phyloP scores from a whole-genome alignment of 208 protist genomes.

The Blechomonas ayalai region DNA sequence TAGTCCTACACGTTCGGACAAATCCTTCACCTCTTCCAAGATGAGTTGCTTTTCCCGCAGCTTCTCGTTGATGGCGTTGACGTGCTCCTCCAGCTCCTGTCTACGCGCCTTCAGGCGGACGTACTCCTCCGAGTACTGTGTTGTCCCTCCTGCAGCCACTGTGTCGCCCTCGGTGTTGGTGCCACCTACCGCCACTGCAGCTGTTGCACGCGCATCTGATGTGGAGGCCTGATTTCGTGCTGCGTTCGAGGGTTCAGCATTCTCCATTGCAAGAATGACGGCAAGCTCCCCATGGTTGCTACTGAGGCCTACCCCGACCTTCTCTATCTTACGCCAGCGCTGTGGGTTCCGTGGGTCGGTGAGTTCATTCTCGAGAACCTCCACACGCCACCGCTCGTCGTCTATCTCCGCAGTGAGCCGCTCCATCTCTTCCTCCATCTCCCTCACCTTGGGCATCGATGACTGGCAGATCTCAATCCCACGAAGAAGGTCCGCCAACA shows the following conservation, averaged over 20 bases:
- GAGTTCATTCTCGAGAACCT: constrained; percentile 78
- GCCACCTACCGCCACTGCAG: background rate
- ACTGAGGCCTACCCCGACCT: constrained; percentile 3
- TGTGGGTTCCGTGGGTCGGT: constrained; percentile 79
- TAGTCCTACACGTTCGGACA: constrained; percentile 76
- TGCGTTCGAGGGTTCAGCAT: background rate
- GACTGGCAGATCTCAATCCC: constrained; percentile 74
- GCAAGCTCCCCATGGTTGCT: too few species aligned
- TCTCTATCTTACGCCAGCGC: constrained; percentile 61
- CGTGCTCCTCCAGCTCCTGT: constrained; percentile 85
- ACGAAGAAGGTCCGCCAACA: constrained; percentile 75
- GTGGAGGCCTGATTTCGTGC: background rate
- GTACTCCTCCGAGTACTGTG: constrained; percentile 59
- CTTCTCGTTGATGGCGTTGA: constrained; percentile 90
- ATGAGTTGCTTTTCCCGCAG: constrained; percentile 96
- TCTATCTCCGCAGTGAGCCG: constrained; percentile 71
- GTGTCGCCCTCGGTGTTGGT: constrained; percentile 1
- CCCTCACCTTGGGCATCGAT: constrained; percentile 70
- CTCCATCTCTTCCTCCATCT: constrained; percentile 78
- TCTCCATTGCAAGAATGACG: background rate
- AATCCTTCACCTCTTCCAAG: constrained; percentile 90
- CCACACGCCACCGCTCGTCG: constrained; percentile 72
- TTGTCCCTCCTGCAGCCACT: too few species aligned
- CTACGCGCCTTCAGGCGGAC: constrained; percentile 84
- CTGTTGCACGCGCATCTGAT: background rate